These are phyloP conservation scores for Astrothelium subdiscretum DNA, from an alignment of 495 filamentous ascomycete genomes.

Conservation along the genomic window DNA sequence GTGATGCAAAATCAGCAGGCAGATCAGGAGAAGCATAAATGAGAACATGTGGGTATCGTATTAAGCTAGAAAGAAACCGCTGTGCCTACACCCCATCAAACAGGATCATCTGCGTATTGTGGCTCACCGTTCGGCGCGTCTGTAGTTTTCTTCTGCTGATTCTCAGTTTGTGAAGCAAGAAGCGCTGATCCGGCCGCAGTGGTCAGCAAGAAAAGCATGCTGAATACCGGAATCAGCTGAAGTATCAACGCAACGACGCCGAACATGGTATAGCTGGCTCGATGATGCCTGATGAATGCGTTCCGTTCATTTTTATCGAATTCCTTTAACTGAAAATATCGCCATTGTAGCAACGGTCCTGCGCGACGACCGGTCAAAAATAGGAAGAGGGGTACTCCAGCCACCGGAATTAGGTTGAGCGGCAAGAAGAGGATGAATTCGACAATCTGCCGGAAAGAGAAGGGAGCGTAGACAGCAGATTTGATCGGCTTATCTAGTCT, in stretches of 20 bases:
- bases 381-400: conserved; percentile 52
- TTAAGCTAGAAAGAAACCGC: neutral
- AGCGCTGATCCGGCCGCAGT: conserved; percentile 51
- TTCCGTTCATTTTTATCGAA: conserved; percentile 48
- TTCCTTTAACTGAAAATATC: conserved; percentile 50
- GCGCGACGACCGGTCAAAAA: conserved; percentile 51
- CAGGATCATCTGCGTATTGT: conserved; percentile 14
- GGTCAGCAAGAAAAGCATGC: conserved; percentile 57
- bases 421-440: conserved; percentile 42
- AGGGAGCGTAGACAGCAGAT: conserved; percentile 50
- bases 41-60: neutral
- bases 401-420: conserved; percentile 53
- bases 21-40: conserved; percentile 15
- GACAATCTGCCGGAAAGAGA: conserved; percentile 35
- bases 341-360: conserved; percentile 56
- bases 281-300: conserved; percentile 37
- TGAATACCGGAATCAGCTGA: conserved; percentile 50
- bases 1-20: conserved; percentile 17
- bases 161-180: conserved; percentile 50
- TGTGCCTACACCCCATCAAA: neutral
- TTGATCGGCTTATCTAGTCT: conserved; percentile 47
- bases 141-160: conserved; percentile 14
- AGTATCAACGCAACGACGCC: conserved; percentile 49
- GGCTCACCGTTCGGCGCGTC: neutral
- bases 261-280: conserved; percentile 55